Base-by-base conservation (phyloP, 2,329 filamentous ascomycete species). In the Pseudopithomyces maydicus region DNA sequence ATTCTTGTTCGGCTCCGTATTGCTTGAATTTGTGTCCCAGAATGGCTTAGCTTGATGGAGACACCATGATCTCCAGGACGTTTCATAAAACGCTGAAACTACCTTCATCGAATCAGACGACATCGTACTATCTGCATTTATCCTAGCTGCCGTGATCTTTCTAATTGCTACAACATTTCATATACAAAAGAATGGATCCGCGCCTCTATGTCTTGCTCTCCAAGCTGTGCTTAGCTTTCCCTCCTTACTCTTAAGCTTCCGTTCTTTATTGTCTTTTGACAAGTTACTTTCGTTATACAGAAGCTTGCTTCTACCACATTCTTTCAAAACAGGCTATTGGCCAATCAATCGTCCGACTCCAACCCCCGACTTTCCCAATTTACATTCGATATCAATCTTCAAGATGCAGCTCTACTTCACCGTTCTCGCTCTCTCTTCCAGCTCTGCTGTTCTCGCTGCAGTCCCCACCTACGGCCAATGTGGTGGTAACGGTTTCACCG, bases 401-500 rank as follows among this genome's bases (percentile, higher is more conserved):
- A 66, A 56, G 5, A 71, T 71, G 68, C 64, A 68, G 49, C 54
- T 71, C 51, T 70, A 71, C 60, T 58, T 72, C 45, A 62, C 62
- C 48, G 67, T 71, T 50, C 61, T 70, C n/a, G 62, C 62, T 51
- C 57, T 72, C 19, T 62, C 66, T 3, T 66, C 65, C 43, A 72
- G 70, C 42, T 62, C 65, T 12, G 67, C 64, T 42, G 68, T 69
- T 49, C 63, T 72, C 35, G 69, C 68, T 36, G 66, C 65, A 15
- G 67, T 71, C 44, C 56, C 57, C 23, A 62, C 64, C 15, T 82
- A 77, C 59, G 76, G 76, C 12, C 79, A 81, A 66, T 82, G 80
- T 63, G 80, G 80, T 57, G 80, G 80, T 22, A 65, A 65, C 20
- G 20, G 6, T 1, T 41, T 51, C 79, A 68, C 57, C 70, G 80